Conservation (phyloP, 768 basidiomycete genomes). For the Clathrus columnatus region DNA sequence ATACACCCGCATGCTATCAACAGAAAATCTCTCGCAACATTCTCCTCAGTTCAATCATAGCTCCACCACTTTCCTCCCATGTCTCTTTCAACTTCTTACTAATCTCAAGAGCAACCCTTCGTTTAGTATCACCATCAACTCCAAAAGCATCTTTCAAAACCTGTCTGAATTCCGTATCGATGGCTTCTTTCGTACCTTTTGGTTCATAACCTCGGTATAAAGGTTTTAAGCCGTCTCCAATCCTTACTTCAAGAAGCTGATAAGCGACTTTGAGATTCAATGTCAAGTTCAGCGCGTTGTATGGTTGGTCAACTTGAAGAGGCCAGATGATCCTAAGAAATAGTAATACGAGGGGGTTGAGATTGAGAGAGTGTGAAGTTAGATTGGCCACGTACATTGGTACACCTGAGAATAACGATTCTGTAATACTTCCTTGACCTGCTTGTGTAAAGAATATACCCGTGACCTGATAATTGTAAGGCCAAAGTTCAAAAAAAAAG, state of each 20-base stretch:
- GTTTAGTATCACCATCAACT: slow-evolving; percentile 19
- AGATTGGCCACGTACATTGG: neutral
- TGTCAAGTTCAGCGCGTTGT: slow-evolving; percentile 16
- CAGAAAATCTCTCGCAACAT: neutral
- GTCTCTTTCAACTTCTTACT: neutral
- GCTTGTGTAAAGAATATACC: neutral
- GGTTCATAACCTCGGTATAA: slow-evolving; percentile 16
- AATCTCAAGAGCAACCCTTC: slow-evolving; percentile 14
- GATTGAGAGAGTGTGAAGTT: neutral
- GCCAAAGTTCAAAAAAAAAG: too few relatives aligned
- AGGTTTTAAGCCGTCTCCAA: slow-evolving; percentile 12
- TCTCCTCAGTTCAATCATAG: neutral
- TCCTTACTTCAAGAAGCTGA: slow-evolving; percentile 18
- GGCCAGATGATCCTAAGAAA: slow-evolving; percentile 20
- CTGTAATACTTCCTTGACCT: neutral
- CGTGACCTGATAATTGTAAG: neutral
- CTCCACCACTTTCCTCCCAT: slow-evolving; percentile 5
- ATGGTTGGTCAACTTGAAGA: slow-evolving; percentile 18
- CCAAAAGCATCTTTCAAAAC: slow-evolving; percentile 18
- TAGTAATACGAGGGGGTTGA: neutral
- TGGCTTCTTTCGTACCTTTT: slow-evolving; percentile 16
- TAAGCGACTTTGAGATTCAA: slow-evolving; percentile 11
- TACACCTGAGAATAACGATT: neutral
- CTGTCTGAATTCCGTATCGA: slow-evolving; percentile 13
- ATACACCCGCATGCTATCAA: too few relatives aligned